Base-by-base conservation (phyloP, 2,329 filamentous ascomycete genomes). In the Didymella keratinophila region DNA sequence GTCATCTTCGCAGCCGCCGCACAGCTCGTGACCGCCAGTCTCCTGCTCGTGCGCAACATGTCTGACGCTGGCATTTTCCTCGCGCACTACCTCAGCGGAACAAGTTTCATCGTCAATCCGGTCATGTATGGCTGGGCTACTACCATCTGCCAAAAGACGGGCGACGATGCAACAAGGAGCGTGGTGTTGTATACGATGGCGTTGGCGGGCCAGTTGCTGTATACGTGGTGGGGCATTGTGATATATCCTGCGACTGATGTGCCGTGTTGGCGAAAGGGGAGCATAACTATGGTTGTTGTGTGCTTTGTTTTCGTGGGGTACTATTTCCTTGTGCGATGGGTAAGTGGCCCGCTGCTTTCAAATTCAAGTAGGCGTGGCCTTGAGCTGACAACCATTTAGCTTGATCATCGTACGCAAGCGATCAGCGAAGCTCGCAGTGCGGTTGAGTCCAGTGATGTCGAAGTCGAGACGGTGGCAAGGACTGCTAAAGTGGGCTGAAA, bases 191-290 rank as follows among this genome's bases (percentile, higher is more conserved):
- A 75, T 23, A 70, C 69, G 0, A 80, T 81, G 78, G 76, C 73
- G 3, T 71, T 73, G 8, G 70, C 70, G 0, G 72, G 72, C 1
- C 70, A 71, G 52, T 56, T 77, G 0, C 47, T 81, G 32, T 81
- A 77, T 56, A 80, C 80, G 0, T 81, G 78, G 51, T 81, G 79
- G 79, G 79, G 79, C 0, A 80, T 81, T 4, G 69, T 74, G 0
- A 63, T 81, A 36, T 81, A 81, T 48, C 69, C 77, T 11, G 78
- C 78, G 2, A 73, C 71, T 1, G 76, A 81, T 58, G 78, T 74
- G 0, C 78, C 78, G 0, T 80, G 80, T 54, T 80, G 79, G 71
- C 72, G 62, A 39, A 78, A 76, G 49, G 76, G 76, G 0, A 67
- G 63, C 1, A 75, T 78, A 23, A 65, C 74, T 5, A 77, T 78